These are phyloP conservation scores for Vitis hybrid DNA, from an alignment of 177 flowering plant genomes.

Conservation along the genomic window DNA sequence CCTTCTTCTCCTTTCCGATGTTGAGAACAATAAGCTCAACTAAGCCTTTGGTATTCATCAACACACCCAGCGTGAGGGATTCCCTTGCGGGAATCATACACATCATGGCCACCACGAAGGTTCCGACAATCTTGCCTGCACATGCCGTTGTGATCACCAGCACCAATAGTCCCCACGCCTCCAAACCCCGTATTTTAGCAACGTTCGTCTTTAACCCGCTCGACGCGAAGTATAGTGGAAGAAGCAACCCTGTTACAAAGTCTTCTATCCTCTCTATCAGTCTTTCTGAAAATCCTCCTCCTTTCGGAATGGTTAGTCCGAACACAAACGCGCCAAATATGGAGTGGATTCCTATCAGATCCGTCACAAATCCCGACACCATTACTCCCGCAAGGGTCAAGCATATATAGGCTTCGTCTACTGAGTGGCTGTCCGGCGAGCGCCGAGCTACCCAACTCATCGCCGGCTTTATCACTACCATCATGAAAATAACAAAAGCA, in stretches of 20 bases:
- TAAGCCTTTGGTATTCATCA: conserved; percentile 83
- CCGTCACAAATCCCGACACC: conserved; percentile 68
- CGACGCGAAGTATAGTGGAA: conserved; percentile 81
- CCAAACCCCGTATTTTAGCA: conserved; percentile 46
- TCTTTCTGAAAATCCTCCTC: conserved; percentile 50
- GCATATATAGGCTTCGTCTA: conserved; percentile 57
- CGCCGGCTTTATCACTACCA: conserved; percentile 41
- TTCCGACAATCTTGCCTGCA: conserved; percentile 68
- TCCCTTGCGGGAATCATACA: conserved; percentile 54
- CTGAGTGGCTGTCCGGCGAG: conserved; percentile 38
- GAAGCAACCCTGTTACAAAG: conserved; percentile 60
- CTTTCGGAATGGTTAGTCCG: conserved; percentile 76
- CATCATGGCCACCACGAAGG: conserved; percentile 54
- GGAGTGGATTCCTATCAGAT: conserved; percentile 74
- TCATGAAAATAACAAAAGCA: conserved; percentile 58
- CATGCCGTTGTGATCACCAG: conserved; percentile 70
- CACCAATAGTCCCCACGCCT: conserved; percentile 70
- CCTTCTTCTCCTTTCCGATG: conserved; percentile 75
- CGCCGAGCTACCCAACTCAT: conserved; percentile 57
- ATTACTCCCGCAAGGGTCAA: conserved; percentile 63
- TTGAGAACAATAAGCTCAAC: conserved; percentile 85
- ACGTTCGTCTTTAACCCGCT: conserved; percentile 85
- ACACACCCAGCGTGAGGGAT: conserved; percentile 56
- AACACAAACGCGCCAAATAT: conserved; percentile 83
- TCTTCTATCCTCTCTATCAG: conserved; percentile 71